Conservation (phyloP, 208 protist species). For the Acanthamoeba triangularis region DNA sequence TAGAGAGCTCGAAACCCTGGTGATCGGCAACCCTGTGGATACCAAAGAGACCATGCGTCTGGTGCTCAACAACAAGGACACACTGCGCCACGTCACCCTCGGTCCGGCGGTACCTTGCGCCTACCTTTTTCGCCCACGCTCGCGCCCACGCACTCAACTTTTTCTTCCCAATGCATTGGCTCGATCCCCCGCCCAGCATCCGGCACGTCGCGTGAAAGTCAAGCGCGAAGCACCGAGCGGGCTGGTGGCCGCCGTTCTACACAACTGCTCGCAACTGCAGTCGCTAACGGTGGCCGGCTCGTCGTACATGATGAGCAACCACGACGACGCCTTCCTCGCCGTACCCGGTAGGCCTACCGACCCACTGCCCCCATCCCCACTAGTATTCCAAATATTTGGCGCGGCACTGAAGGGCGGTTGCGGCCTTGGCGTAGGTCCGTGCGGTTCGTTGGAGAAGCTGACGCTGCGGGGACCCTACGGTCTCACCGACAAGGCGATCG, state of each 20-base stretch:
- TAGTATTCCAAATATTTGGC: too few species aligned
- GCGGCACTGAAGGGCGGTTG: background rate
- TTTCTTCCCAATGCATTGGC: background rate
- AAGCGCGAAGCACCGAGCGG: background rate
- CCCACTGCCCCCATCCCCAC: too few species aligned
- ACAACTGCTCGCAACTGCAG: background rate
- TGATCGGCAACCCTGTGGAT: too few species aligned
- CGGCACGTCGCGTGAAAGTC: background rate
- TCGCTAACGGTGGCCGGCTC: background rate
- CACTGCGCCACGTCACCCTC: background rate
- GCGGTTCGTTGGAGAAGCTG: background rate
- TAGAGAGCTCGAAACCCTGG: too few species aligned
- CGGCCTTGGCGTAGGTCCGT: background rate
- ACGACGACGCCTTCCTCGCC: background rate
- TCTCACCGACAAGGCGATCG: background rate
- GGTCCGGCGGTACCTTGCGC: background rate
- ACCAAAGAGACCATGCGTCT: background rate
- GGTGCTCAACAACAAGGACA: background rate
- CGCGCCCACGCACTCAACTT: background rate
- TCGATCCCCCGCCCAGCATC: background rate
- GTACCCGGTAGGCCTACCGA: background rate
- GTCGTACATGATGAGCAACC: background rate
- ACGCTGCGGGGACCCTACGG: background rate
- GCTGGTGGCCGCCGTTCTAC: background rate
- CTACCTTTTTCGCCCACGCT: background rate